phyloP scores from a whole-genome alignment of 768 basidiomycete species.

The Trichaptum fuscoviolaceum region DNA sequence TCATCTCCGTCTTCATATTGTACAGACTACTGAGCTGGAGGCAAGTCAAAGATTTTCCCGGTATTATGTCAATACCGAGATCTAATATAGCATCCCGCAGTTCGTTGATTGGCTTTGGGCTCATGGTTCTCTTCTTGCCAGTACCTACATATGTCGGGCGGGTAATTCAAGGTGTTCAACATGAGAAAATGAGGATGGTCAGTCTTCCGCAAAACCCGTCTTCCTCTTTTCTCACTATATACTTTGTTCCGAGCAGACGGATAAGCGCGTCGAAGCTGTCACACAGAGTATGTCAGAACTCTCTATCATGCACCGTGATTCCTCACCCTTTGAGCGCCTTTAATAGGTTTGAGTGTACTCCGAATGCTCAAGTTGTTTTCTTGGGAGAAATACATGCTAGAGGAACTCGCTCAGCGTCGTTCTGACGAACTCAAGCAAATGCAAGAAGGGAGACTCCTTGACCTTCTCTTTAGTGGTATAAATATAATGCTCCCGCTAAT shows the following conservation, averaged over 20 bases:
- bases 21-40: slow-evolving; percentile 18
- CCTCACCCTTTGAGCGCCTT: neutral
- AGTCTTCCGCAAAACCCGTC: neutral
- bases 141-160: slow-evolving; percentile 32
- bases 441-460: neutral
- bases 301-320: neutral
- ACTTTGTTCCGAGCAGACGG: slow-evolving; percentile 26
- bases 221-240: neutral
- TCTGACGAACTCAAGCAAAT: neutral
- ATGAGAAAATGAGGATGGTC: slow-evolving; percentile 29
- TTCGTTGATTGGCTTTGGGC: slow-evolving; percentile 31
- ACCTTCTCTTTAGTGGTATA: neutral
- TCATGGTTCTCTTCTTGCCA: slow-evolving; percentile 30
- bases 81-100: slow-evolving; percentile 13
- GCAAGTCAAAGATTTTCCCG: slow-evolving; percentile 4
- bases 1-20: neutral
- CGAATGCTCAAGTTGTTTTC: slow-evolving; percentile 39
- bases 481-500: neutral
- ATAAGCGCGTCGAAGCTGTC: slow-evolving; percentile 31
- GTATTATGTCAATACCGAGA: neutral
- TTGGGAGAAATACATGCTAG: slow-evolving; percentile 29
- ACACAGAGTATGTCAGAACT: slow-evolving; percentile 24
- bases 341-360: slow-evolving; percentile 14
- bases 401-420: neutral
- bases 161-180: slow-evolving; percentile 24